Conservation (phyloP, 768 basidiomycete genomes). For the Leccinum uliginosum region DNA sequence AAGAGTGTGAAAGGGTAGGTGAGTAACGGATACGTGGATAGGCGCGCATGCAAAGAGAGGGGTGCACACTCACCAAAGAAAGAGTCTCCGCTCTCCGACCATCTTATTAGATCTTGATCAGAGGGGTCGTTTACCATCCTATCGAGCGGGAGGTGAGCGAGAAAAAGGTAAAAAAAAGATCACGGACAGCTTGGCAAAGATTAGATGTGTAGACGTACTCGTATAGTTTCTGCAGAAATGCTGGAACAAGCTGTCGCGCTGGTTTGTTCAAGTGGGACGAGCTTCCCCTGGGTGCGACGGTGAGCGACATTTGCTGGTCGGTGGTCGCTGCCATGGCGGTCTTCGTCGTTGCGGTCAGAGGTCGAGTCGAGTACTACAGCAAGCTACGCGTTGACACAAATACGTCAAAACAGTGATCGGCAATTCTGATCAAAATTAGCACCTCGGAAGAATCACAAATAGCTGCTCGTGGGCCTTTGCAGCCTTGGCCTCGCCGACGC, state of each 20-base stretch:
- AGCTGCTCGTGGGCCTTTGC: no score
- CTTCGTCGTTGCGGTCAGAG: slow-evolving; percentile 3
- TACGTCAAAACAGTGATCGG: background rate
- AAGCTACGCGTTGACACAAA: background rate
- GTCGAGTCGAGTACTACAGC: background rate
- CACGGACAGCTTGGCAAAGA: slow-evolving; percentile 6
- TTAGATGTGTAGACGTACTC: slow-evolving; percentile 32
- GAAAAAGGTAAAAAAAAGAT: slow-evolving; percentile 7
- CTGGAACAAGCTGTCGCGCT: slow-evolving; percentile 59
- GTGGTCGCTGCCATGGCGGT: slow-evolving; percentile 36
- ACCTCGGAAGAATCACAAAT: no score
- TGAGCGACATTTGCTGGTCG: slow-evolving; percentile 56
- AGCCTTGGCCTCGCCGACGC: no score
- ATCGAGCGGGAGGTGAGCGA: slow-evolving; percentile 5
- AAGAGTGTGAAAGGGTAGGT: background rate
- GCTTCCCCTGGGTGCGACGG: slow-evolving; percentile 39
- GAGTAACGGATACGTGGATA: background rate
- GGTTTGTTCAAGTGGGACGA: slow-evolving; percentile 35
- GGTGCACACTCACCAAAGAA: slow-evolving; percentile 84
- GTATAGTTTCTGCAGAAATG: slow-evolving; percentile 90
- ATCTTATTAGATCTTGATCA: slow-evolving; percentile 82
- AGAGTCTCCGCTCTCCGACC: slow-evolving; percentile 88
- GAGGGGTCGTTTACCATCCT: slow-evolving; percentile 91
- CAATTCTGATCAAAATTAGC: no score
- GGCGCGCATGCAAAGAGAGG: background rate